Evolutionary conservation across 1,284 basidiomycete species (phyloP), one percentile per base, ranked within the genome.

Genomic region (Trichosporon sp.): DNA sequence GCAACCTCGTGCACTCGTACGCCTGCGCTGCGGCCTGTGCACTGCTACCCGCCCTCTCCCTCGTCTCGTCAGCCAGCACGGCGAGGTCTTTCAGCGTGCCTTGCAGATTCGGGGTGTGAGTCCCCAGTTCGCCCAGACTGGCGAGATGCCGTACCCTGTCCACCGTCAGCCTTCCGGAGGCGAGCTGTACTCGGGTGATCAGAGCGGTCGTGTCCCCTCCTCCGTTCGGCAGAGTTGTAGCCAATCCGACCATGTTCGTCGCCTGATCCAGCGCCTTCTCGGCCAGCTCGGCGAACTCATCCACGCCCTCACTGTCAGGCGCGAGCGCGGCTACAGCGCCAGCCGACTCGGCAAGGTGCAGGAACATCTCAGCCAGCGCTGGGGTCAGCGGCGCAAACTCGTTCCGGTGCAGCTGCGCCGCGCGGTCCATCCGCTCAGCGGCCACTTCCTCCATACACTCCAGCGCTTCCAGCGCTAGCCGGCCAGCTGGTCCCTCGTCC

Each of bases 331-430:
- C 72, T 23, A 76, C 75, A 27, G 65, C 66, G 44, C 74, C 68
- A 1, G 75, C 76, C 1, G 73, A 72, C 16, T 71, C 68, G 3
- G 74, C 69, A 2, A 77, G 73, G 2, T 69, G 66, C 27, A 78
- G 61, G 63, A 77, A 80, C 57, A 72, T 76, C 27, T 77, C 73
- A 0, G 77, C 78, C 62, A 78, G 73, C 0, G 69, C 67, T 0
- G 78, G 77, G 8, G 73, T 65, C 37, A 73, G 64, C 21, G 67
- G 65, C 4, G 73, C 71, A 66, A 81, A 81, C 65, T 81, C 81
- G 63, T 78, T 72, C 58, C 83, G 90, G 78, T 89, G 94, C 77
- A 99, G 99, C 82, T 95, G 95, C 23, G 95, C 94, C 73, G 99
- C 95, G 78, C 95, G 90, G 82, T 99, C 95, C 36, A 99, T 86